Evolutionary conservation across 192 early-diverging fungal genomes (phyloP), one percentile per base, ranked within the genome.

Genomic region (Coemansia sp.): DNA sequence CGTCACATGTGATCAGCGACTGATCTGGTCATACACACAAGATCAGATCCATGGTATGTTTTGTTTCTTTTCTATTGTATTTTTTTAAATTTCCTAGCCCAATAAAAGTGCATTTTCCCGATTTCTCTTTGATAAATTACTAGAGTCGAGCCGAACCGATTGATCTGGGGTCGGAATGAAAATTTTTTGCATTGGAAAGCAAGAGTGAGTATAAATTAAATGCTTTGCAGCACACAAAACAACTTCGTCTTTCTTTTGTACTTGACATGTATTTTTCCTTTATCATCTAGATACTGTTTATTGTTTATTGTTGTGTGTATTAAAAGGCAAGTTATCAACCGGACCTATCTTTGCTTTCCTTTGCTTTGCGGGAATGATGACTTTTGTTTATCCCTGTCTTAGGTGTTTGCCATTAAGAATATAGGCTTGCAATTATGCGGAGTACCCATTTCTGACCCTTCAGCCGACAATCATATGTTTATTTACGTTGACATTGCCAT

Each of bases 381-480:
- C 45, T 23, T n/a, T n/a, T 35, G 30, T 54, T 68, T 60, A 75
- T 75, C 72, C 72, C 72, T 75, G 67, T 50, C 72, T 55, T 58
- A 66, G 63, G 32, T 32, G 54, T 18, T 35, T n/a, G 59, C 50
- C 50, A 58, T 32, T 45, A 60, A 28, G 22, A 55, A 36, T 55
- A 47, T 20, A 34, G 19, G 39, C 51, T 16, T 23, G 22, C 27
- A n/a, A 49, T 19, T 14, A 36, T 65, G 73, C 68, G 27, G 73
- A 75, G 68, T 34, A 64, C 50, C 23, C 39, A 62, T 70, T 66
- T 67, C 73, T 75, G 73, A 75, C 69, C 39, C 57, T 47, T 64
- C 50, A 48, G 20, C 59, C n/a, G n/a, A 42, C 22, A 42, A 48
- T 14, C 56, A 7, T 55, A n/a, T n/a, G n/a, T n/a, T n/a, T n/a